These are phyloP conservation scores for Alternaria sp. DNA, from an alignment of 2,329 filamentous ascomycete genomes.

Conservation along the genomic window DNA sequence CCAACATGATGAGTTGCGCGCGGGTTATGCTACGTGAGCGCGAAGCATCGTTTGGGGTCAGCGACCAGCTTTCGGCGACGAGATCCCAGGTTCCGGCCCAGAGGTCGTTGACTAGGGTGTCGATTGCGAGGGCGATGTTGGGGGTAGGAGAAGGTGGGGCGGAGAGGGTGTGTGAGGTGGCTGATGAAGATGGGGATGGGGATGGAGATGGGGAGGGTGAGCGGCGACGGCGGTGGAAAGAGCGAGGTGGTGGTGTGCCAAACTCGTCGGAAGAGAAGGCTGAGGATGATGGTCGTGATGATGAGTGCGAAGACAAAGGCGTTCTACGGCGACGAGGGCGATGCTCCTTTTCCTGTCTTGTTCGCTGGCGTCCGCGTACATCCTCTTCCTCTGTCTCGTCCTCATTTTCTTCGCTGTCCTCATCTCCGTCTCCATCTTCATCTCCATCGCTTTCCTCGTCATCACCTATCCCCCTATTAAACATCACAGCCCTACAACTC, in stretches of 20 bases:
- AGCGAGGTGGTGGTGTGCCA: neutral
- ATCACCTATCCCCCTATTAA: neutral
- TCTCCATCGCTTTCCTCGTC: neutral
- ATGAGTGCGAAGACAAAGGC: neutral
- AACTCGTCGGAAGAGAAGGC: neutral
- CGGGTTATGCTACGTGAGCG: neutral
- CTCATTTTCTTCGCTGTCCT: neutral
- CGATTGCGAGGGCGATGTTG: neutral
- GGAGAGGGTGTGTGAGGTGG: neutral
- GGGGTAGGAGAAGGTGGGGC: neutral
- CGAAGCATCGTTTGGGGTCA: neutral
- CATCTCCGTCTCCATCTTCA: too few species aligned
- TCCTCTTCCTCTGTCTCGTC: neutral
- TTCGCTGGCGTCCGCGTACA: neutral
- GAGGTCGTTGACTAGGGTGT: neutral
- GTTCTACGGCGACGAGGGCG: neutral
- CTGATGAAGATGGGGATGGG: neutral
- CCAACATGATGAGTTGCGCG: neutral
- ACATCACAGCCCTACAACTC: neutral
- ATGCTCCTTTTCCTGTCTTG: neutral
- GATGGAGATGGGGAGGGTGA: neutral
- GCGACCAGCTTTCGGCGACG: neutral
- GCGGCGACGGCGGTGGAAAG: neutral
- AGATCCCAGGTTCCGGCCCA: conserved; percentile 2
- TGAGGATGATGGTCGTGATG: neutral